Conservation (phyloP, 768 basidiomycete genomes). For the Trametes cubensis region DNA sequence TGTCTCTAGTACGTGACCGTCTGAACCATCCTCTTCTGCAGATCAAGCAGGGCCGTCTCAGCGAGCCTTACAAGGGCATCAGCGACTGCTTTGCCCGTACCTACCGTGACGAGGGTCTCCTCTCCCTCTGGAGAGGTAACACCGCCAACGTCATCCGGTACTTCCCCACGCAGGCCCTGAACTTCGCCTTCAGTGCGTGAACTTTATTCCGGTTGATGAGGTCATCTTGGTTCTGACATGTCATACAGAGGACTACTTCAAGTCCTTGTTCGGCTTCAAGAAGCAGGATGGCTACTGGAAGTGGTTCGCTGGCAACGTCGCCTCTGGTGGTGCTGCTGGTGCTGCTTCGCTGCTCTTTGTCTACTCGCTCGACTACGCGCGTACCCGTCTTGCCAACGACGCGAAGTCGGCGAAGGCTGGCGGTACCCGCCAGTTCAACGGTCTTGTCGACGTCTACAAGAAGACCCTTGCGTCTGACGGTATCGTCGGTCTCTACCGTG, state of each 20-base stretch:
- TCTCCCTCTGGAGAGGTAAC: slow-evolving; percentile 99
- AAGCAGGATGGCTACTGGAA: slow-evolving; percentile 97
- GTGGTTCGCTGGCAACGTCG: slow-evolving; percentile 98
- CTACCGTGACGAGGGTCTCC: slow-evolving; percentile 92
- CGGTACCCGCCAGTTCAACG: slow-evolving; percentile 96
- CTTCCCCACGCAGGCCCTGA: slow-evolving; percentile 99
- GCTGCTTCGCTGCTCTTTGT: slow-evolving; percentile 98
- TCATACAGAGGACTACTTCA: slow-evolving; percentile 90
- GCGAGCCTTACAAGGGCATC: slow-evolving; percentile 95
- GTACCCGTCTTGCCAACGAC: slow-evolving; percentile 98
- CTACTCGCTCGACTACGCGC: slow-evolving; percentile 99
- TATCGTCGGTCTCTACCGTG: slow-evolving; percentile 99
- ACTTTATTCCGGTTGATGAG: not conserved
- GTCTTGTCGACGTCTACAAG: slow-evolving; percentile 93
- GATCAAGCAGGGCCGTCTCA: slow-evolving; percentile 99
- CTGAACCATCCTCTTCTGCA: slow-evolving; percentile 35
- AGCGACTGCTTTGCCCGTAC: slow-evolving; percentile 90
- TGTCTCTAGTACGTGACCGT: not conserved
- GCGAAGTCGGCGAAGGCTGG: slow-evolving; percentile 95
- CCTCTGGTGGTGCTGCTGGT: slow-evolving; percentile 99
- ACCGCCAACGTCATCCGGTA: slow-evolving; percentile 99
- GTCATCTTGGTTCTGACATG: slow-evolving; percentile 22
- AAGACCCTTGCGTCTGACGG: slow-evolving; percentile 98
- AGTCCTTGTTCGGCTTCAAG: slow-evolving; percentile 98
- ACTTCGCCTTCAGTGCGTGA: slow-evolving; percentile 98